phyloP scores from a whole-genome alignment of 2,329 filamentous ascomycete species.

The Pseudogymnoascus sp. region DNA sequence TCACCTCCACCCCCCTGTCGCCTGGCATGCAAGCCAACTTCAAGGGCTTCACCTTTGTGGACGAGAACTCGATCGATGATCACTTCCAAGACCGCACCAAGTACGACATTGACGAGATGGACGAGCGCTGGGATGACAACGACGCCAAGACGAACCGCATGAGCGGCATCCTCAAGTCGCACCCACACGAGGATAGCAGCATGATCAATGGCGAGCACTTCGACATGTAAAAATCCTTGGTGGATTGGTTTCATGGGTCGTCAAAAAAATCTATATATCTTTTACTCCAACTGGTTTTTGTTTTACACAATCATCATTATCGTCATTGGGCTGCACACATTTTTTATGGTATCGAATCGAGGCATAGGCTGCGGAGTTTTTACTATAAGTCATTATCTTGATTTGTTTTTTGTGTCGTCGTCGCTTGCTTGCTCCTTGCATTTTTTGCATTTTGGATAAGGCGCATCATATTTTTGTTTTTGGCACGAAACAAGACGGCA shows the following conservation, averaged over 20 bases:
- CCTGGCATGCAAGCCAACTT: constrained; percentile 97
- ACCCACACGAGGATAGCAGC: constrained; percentile 48
- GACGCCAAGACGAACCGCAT: constrained; percentile 47
- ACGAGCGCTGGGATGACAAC: constrained; percentile 39
- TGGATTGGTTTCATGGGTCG: neutral
- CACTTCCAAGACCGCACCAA: constrained; percentile 55
- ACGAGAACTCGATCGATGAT: constrained; percentile 89
- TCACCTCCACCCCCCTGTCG: constrained; percentile 84
- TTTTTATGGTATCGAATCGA: constrained; percentile 7
- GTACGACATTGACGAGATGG: constrained; percentile 55
- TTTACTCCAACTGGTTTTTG: neutral
- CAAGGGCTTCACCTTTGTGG: constrained; percentile 97
- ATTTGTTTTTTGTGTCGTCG: neutral
- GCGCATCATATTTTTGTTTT: neutral
- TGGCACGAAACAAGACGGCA: neutral
- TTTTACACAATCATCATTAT: neutral
- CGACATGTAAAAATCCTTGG: constrained; percentile 44
- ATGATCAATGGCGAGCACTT: constrained; percentile 58
- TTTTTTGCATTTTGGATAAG: constrained; percentile 3
- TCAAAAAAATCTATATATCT: neutral
- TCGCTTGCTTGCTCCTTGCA: neutral
- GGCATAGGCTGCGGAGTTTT: constrained; percentile 13
- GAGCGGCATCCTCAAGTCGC: constrained; percentile 55
- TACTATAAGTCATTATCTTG: neutral
- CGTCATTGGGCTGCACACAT: neutral